Evolutionary conservation across 2,329 filamentous ascomycete genomes (phyloP).

Genomic region (Fusarium foetens): DNA sequence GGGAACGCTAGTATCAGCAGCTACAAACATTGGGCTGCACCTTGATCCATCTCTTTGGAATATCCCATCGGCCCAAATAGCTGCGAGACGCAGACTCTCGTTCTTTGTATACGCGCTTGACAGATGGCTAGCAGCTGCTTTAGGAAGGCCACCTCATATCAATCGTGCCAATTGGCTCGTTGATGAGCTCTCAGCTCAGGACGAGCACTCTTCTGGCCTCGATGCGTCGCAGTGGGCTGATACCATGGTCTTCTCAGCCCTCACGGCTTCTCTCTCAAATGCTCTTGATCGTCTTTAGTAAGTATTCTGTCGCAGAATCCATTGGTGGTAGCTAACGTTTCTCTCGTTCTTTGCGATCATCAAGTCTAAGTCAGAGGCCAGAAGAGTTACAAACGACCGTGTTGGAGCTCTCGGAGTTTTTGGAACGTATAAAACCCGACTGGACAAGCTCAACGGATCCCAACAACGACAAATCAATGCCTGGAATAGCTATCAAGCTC

Average conservation of each 20-base stretch:
- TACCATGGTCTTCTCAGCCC: not conserved
- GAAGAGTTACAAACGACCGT: not conserved
- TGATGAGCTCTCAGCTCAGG: not conserved
- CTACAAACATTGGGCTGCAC: not conserved
- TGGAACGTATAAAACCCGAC: rapidly evolving
- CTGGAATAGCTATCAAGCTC: not conserved
- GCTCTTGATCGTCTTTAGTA: not conserved
- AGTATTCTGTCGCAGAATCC: not conserved
- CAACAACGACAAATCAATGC: rapidly evolving
- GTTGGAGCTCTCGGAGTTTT: not conserved
- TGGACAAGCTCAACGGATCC: not conserved
- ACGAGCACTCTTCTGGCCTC: not conserved
- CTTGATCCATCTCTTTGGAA: slow-evolving; percentile 1
- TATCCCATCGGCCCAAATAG: not conserved
- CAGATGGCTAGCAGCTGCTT: not conserved
- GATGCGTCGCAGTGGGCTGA: not conserved
- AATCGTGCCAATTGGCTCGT: not conserved
- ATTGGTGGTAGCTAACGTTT: rapidly evolving
- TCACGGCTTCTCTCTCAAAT: not conserved
- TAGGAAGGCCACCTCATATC: not conserved
- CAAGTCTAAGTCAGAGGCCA: rapidly evolving
- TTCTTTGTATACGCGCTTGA: not conserved
- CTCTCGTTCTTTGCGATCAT: not conserved
- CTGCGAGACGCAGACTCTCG: not conserved
- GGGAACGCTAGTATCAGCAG: not conserved